phyloP scores from a whole-genome alignment of 805 yeast genomes.

The Wickerhamiella azyma region DNA sequence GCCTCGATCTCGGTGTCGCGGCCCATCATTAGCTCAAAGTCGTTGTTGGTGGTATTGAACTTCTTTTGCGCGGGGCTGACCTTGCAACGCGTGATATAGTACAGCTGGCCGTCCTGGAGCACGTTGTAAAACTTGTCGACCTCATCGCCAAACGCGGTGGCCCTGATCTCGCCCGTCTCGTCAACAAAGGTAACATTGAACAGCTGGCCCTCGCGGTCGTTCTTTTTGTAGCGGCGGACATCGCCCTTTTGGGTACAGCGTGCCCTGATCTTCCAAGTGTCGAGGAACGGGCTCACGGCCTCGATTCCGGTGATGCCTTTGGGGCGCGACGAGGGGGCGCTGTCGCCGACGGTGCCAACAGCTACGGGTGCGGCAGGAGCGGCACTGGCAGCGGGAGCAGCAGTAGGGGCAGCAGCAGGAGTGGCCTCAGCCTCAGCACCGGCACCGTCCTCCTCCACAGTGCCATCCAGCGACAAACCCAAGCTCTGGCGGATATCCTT shows the following conservation, averaged over 20 bases:
- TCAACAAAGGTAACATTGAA: constrained; percentile 81
- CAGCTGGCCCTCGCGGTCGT: constrained; percentile 77
- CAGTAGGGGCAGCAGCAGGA: neutral
- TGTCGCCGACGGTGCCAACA: neutral
- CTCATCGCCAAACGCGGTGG: constrained; percentile 81
- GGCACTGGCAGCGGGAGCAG: neutral
- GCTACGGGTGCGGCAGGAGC: constrained; percentile 1
- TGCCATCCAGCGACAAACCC: neutral
- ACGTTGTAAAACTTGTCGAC: constrained; percentile 67
- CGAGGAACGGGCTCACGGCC: constrained; percentile 70
- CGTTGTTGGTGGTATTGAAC: constrained; percentile 71
- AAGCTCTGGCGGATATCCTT: neutral
- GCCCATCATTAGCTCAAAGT: constrained; percentile 74
- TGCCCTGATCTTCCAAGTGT: constrained; percentile 84
- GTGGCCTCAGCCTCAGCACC: neutral
- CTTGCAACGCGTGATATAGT: constrained; percentile 62
- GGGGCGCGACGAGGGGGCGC: neutral
- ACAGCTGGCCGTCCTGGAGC: constrained; percentile 80
- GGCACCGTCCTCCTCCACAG: neutral
- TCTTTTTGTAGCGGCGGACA: constrained; percentile 75
- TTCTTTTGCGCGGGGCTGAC: constrained; percentile 75
- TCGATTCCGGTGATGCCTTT: constrained; percentile 11
- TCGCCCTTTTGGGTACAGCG: constrained; percentile 82
- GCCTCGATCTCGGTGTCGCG: constrained; percentile 61
- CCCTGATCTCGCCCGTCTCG: constrained; percentile 91